phyloP scores from a whole-genome alignment of 1,284 basidiomycete species.

The Cerrena zonata region DNA sequence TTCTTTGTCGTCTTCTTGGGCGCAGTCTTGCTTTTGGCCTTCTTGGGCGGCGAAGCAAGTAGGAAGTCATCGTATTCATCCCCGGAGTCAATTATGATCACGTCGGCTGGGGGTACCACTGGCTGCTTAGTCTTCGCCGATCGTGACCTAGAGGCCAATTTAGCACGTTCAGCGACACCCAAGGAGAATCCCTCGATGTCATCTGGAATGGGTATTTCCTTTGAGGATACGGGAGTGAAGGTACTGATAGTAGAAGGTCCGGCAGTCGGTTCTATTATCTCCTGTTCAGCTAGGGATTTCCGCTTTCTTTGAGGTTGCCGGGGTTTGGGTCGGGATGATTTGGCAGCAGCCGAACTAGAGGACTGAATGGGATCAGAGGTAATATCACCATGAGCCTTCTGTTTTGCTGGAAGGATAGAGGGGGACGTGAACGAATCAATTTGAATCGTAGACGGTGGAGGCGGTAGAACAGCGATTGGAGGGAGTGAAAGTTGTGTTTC shows the following conservation, averaged over 20 bases:
- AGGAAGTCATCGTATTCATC: conserved; percentile 27
- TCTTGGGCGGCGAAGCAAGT: conserved; percentile 14
- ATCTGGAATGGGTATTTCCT: too few species aligned
- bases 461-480: conserved; percentile 11
- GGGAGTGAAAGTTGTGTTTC: conserved; percentile 7
- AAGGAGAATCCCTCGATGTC: conserved; percentile 19
- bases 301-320: background rate
- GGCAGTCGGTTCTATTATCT: background rate
- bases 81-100: conserved; percentile 28
- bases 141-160: conserved; percentile 33
- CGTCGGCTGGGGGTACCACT: conserved; percentile 11
- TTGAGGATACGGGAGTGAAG: background rate
- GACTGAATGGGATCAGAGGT: conserved; percentile 13
- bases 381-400: background rate
- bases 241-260: background rate
- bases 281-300: background rate
- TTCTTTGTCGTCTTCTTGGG: conserved; percentile 17
- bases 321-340: background rate
- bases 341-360: background rate
- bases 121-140: conserved; percentile 16
- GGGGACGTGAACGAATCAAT: background rate
- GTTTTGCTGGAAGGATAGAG: background rate
- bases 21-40: conserved; percentile 14
- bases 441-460: conserved; percentile 1
- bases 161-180: conserved; percentile 43